Base-by-base conservation (phyloP, 169 alveolate genomes). In the Plasmodium billcollinsi region DNA sequence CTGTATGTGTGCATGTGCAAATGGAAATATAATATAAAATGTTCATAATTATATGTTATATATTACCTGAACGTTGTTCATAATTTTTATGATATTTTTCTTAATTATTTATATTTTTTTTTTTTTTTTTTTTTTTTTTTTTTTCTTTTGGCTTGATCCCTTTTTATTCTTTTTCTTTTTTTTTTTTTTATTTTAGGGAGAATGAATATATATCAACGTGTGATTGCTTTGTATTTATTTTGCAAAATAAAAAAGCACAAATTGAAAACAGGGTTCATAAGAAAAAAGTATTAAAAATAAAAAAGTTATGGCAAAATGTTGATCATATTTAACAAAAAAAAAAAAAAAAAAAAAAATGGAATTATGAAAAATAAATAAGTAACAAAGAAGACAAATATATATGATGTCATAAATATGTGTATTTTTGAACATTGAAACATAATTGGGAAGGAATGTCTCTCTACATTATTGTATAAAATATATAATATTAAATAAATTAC, bases 181-280 rank as follows among this genome's bases (percentile, higher is more conserved):
- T 71, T 14, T 26, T 88, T 61, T 12, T 73, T n/a, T 3, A 11
- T 65, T 66, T 67, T 63, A 67, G 92, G 70, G 91, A 71, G 73
- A 59, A 73, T 65, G 88, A 70, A 59, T 70, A 85, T 58, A 83
- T 61, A 15, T 70, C 88, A 24, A 62, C 78, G 5, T 73, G 91
- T 59, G 90, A 91, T 20, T 72, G 90, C 45, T 47, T 74, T 52
- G 74, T 85, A 2, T 91, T 69, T 2, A 88, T 63, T 89, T 90
- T 93, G 88, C 88, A 89, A 93, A 93, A 65, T 78, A 78, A 59
- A 59, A 73, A 72, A 90, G 88, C 88, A 47, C 58, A 61, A 59
- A 61, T 85, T 78, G 88, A 91, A 92, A 90, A 26, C 26, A 63
- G 50, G 26, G 58, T 83, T 83, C 33, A 56, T 62, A 69, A 83